Base-by-base conservation (phyloP, 495 filamentous ascomycete species). In the Sporormia fimetaria region DNA sequence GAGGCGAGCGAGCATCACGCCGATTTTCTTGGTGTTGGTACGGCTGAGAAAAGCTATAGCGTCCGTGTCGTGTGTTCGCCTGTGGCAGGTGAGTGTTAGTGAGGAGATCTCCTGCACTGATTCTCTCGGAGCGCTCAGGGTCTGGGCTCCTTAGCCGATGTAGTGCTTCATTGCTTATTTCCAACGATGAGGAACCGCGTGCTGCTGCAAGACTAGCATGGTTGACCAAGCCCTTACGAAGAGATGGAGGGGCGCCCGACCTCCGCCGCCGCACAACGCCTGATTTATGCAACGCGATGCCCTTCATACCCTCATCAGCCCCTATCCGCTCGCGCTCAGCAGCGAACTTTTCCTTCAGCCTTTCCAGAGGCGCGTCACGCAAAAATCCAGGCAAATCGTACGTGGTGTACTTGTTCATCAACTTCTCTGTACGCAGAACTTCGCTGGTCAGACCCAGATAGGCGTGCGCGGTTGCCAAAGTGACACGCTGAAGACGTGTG, bases 251-350 rank as follows among this genome's bases (percentile, higher is more conserved):
- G 15, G 73, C 79, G 45, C 75, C 82, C 3, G 87, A 85, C 29
- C 82, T 46, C 74, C 73, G 47, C 11, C 80, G 75, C 28, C 75
- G 73, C 29, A 70, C 67, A 18, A 71, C 68, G 11, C 70, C 74
- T 0, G 80, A 76, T 49, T 98, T 98, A 57, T 96, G 92, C 22
- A 98, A 65, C 5, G 92, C 92, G 52, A 98, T 96, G 11, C 92
- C 90, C 62, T 96, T 96, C 44, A 76, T 80, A 14, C 77, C 70
- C 42, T 98, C 88, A 55, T 93, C 86, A 0, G 74, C 70, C 3
- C 81, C 81, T 17, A 90, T 69, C 18, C 87, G 79, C 54, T 96
- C 87, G 57, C 76, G 69, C 57, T 98, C 57, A 24, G 78, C 73
- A 31, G 71, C 72, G 51, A 98, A 96, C 48, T 96, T 96, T 43